phyloP scores from a whole-genome alignment of 805 yeast genomes.

The Blastobotrys terrestris region DNA sequence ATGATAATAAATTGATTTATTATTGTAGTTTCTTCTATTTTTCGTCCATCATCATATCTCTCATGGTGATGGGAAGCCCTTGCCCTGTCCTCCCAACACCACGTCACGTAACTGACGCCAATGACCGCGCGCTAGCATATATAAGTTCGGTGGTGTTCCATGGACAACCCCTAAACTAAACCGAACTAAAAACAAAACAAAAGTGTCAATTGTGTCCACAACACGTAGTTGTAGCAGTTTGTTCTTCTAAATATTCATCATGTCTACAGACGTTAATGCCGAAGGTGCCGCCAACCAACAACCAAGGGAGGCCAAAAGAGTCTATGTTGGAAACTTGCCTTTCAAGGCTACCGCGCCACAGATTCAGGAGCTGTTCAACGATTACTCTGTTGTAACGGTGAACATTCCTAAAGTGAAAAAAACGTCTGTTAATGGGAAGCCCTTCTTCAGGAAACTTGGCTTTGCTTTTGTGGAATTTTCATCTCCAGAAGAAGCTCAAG shows the following conservation, averaged over 20 bases:
- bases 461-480: constrained; percentile 46
- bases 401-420: constrained; percentile 34
- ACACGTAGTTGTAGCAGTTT: not conserved
- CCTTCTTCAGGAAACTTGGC: constrained; percentile 35
- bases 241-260: not conserved
- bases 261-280: not conserved
- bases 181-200: not conserved
- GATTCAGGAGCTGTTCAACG: constrained; percentile 38
- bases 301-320: constrained; percentile 29
- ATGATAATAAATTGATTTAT: not conserved
- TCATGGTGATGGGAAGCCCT: not conserved
- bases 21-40: too few species aligned
- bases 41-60: too few species aligned
- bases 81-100: not conserved
- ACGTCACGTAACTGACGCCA: not conserved
- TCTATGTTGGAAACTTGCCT: constrained; percentile 51
- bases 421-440: constrained; percentile 11
- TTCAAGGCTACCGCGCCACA: constrained; percentile 49
- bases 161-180: not conserved
- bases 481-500: constrained; percentile 35
- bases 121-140: too few species aligned
- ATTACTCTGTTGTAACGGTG: constrained; percentile 16
- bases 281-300: not conserved
- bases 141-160: not conserved
- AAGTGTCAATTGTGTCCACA: not conserved